These are phyloP conservation scores for Kazachstania kunashirensis DNA, from an alignment of 805 yeast species.

Conservation along the genomic window DNA sequence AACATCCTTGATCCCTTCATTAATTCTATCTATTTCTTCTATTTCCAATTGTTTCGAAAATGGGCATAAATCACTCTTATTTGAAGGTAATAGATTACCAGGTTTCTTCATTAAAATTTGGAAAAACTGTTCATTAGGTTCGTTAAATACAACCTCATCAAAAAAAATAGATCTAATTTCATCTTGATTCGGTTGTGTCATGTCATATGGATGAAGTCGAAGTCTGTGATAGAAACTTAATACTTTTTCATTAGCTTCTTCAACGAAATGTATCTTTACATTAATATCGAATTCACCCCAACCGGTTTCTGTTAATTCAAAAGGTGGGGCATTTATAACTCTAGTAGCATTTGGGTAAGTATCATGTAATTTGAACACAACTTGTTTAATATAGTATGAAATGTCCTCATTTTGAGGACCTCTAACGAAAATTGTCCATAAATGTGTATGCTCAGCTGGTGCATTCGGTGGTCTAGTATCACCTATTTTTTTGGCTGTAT, in stretches of 20 bases:
- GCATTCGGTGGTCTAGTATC: constrained; percentile 47
- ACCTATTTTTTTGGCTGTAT: constrained; percentile 61
- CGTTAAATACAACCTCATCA: constrained; percentile 90
- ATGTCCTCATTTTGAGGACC: constrained; percentile 76
- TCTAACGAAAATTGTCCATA: constrained; percentile 86
- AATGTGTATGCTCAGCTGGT: constrained; percentile 87
- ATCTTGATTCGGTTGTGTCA: constrained; percentile 13
- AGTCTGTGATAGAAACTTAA: constrained; percentile 79
- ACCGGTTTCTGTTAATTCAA: constrained; percentile 92
- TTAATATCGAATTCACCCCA: constrained; percentile 99
- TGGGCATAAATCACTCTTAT: constrained; percentile 30
- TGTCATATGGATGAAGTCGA: constrained; percentile 76
- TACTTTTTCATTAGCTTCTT: constrained; percentile 84
- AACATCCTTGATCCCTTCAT: constrained; percentile 37
- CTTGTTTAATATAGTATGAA: constrained; percentile 74
- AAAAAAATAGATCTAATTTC: constrained; percentile 50
- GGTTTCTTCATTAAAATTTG: constrained; percentile 65
- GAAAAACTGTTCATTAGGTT: constrained; percentile 87
- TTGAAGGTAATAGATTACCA: constrained; percentile 40
- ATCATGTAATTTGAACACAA: constrained; percentile 89
- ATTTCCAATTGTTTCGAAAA: constrained; percentile 47
- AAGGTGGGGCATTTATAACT: constrained; percentile 82
- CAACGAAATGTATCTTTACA: constrained; percentile 73
- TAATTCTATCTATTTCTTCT: constrained; percentile 53
- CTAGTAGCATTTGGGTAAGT: constrained; percentile 85